Conservation (phyloP, 2,329 filamentous ascomycete genomes). For the Pyrenochaeta sp. region DNA sequence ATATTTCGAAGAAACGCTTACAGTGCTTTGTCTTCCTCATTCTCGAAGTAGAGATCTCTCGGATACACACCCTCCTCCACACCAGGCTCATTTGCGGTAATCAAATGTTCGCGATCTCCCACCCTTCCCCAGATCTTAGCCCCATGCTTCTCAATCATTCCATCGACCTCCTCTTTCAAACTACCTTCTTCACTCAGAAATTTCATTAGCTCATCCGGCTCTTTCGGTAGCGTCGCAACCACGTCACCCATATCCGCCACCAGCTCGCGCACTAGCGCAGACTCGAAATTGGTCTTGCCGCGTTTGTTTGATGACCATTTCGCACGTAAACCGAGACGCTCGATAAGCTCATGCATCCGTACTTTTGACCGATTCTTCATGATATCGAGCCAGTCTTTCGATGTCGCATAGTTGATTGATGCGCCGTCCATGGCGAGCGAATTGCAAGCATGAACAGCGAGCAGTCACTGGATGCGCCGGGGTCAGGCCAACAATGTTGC, state of each 20-base stretch:
- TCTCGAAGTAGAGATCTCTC: conserved; percentile 43
- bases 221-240: conserved; percentile 43
- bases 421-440: conserved; percentile 32
- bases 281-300: conserved; percentile 49
- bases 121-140: conserved; percentile 43
- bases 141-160: conserved; percentile 43
- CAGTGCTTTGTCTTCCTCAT: conserved; percentile 41
- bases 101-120: conserved; percentile 43
- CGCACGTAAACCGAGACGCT: conserved; percentile 44
- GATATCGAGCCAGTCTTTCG: conserved; percentile 49
- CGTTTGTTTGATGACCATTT: conserved; percentile 51
- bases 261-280: conserved; percentile 42
- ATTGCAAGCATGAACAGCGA: conserved; percentile 16
- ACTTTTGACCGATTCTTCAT: conserved; percentile 48
- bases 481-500: background rate
- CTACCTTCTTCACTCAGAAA: conserved; percentile 40
- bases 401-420: conserved; percentile 39
- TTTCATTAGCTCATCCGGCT: conserved; percentile 42
- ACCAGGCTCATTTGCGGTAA: conserved; percentile 42
- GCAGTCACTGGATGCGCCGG: conserved; percentile 3
- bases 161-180: conserved; percentile 40
- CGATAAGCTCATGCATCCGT: conserved; percentile 49
- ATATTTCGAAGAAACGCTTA: conserved; percentile 21
- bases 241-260: conserved; percentile 47
- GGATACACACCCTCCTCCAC: conserved; percentile 44